phyloP scores from a whole-genome alignment of 345 rosid species.

The Theobroma cacao region DNA sequence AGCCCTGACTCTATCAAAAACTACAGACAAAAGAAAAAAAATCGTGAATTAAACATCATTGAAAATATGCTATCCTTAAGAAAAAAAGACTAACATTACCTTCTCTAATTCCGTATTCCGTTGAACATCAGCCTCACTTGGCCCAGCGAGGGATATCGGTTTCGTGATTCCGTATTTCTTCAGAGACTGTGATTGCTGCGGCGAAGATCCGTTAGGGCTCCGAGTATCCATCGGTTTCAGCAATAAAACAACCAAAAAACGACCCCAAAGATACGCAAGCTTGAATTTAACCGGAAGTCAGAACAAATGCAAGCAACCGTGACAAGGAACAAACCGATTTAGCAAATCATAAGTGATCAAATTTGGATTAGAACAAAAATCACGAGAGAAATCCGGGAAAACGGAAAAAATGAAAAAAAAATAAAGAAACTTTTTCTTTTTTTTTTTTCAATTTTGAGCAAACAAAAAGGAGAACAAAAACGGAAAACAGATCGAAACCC shows the following conservation, averaged over 20 bases:
- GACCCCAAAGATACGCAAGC: background rate
- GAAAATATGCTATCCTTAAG: background rate
- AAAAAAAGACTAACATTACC: conserved; percentile 31
- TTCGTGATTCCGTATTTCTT: conserved; percentile 65
- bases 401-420: background rate
- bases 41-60: background rate
- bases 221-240: conserved; percentile 46
- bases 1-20: conserved; percentile 66
- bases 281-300: conserved; percentile 5
- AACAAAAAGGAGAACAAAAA: background rate
- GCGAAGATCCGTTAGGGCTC: conserved; percentile 34
- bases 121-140: conserved; percentile 65
- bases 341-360: background rate
- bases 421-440: background rate
- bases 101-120: conserved; percentile 64
- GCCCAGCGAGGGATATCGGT: conserved; percentile 80
- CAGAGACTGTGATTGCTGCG: conserved; percentile 24
- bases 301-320: background rate
- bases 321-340: background rate
- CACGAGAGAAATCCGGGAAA: background rate
- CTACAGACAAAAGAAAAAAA: conserved; percentile 28
- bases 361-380: background rate
- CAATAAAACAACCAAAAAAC: background rate
- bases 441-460: background rate
- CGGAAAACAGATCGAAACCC: conserved; percentile 11